Base-by-base conservation (phyloP, 2,329 filamentous ascomycete genomes). In the Bipolaris sorokiniana region DNA sequence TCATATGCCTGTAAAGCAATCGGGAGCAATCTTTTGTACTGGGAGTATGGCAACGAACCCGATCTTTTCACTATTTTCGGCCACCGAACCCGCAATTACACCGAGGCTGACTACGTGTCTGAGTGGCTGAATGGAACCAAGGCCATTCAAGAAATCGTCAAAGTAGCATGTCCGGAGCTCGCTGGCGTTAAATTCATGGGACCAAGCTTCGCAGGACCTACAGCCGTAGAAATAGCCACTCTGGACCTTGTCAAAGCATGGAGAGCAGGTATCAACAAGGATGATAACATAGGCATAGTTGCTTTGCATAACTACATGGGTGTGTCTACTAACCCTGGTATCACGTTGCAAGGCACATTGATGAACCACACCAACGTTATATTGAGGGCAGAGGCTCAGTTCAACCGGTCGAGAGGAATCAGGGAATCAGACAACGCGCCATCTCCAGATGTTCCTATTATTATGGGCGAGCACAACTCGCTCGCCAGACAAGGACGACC, bases 1-100 rank as follows among this genome's bases (percentile, higher is more conserved):
- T 79, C 83, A 0, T 71, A 86, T 20, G 85, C 81, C 1, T 88
- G 86, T 72, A 81, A 83, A 64, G 82, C 84, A 3, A 73, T 88
- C 0, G 74, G 73, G 7, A 81, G 79, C 9, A 83, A 79, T 48
- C 74, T 87, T 4, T 79, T 84, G 26, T 76, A 77, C 58, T 88
- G 84, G 84, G 84, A 86, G 65, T 84, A 88, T 60, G 86, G 87
- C 37, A 88, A 88, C 63, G 86, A 88, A 68, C 84, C 85, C 0
- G 85, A 89, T 67, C 73, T 88, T 11, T 88, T 77, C 69, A 79
- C 79, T 2, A 82, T 81, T 18, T 71, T 79, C 1, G 74, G 79
- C 0, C 81, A 85, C n/a, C 74, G 86, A 20, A 81, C 84, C 0
- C 26, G 75, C 0, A 75, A 67, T 31, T 88, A 83, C 80, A 81